Evolutionary conservation across 2,329 filamentous ascomycete genomes (phyloP), one percentile per base, ranked within the genome.

Genomic region (Verticillium isaacii): DNA sequence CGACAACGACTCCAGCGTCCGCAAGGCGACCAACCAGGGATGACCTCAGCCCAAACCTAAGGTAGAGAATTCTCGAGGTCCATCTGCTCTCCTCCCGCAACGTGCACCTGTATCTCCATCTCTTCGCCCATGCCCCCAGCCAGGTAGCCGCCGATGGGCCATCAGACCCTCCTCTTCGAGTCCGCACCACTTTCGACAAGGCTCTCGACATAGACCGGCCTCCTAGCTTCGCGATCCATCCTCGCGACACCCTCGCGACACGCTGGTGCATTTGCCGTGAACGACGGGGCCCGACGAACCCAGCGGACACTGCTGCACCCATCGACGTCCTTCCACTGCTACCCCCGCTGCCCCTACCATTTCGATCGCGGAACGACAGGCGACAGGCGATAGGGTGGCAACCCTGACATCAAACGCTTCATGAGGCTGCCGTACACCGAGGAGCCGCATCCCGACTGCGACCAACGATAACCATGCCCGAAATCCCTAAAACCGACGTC

Each of bases 401-500:
- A 23, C 45, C 45, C 19, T 25, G 2, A 9, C 19, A 9, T 23
- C 45, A n/a, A 23, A 15, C n/a, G 17, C 60, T 64, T 65, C 60
- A 65, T 65, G 64, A 65, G 62, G 64, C 56, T 58, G 41, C 62
- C n/a, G 25, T 50, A 5, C 45, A 8, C 17, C 5, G 8, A 50
- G 19, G 19, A 25, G 32, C 14, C 32, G 29, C 14, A 36, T n/a
- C 7, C 17, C 32, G 55, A n/a, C 14, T 34, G 29, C 55, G 55
- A 34, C 32, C 32, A 23, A 36, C 55, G 55, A 11, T 60, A 57
- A 64, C 61, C 63, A 70, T 70, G 67, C 65, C 65, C 62, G 63
- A 67, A 50, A 73, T 77, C 59, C 66, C 75, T 57, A 70, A 71
- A 61, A 69, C 72, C 34, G 83, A 86, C 61, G 77, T 82, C 63